Evolutionary conservation across 768 basidiomycete species (phyloP).

Genomic region (Cystofilobasidium ferigula): DNA sequence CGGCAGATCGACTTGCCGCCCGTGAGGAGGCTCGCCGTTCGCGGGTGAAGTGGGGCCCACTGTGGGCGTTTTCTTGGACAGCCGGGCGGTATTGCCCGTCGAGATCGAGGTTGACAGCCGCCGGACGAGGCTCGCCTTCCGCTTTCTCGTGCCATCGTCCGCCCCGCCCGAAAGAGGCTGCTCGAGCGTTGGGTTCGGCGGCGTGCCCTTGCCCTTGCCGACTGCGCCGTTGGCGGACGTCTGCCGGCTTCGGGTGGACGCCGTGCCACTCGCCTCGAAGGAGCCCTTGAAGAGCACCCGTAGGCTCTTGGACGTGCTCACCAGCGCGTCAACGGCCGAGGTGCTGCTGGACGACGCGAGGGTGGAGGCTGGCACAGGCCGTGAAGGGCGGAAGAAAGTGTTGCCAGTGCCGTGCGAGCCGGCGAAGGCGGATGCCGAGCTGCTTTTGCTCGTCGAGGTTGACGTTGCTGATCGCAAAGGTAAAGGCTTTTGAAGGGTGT

Average conservation of each 20-base stretch:
- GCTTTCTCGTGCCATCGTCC: not conserved
- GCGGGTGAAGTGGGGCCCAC: not conserved
- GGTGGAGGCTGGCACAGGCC: too few relatives aligned
- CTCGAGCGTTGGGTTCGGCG: not conserved
- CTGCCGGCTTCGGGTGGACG: not conserved
- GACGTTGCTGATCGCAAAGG: not conserved
- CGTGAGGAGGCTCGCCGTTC: not conserved
- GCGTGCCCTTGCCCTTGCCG: not conserved
- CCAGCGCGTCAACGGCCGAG: not conserved
- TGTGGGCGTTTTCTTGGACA: not conserved
- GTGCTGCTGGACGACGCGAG: too few relatives aligned
- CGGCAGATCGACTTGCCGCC: not conserved
- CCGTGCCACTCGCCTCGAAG: not conserved
- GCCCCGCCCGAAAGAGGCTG: not conserved
- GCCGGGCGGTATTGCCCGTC: not conserved
- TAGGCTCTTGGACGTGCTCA: not conserved
- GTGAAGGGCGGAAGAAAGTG: not conserved
- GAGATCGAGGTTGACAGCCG: not conserved
- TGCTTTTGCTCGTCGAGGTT: too few relatives aligned
- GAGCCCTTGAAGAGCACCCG: constrained; percentile 2
- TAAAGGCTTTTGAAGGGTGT: not conserved
- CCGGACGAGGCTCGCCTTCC: not conserved
- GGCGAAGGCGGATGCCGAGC: too few relatives aligned
- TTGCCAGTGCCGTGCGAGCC: too few relatives aligned
- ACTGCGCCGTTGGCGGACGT: not conserved